A percentile compares a stretch with the other conserved stretches of the same genome.
phyloP scores from a whole-genome alignment of 805 yeast species.

The Ogataea ramenticola region DNA sequence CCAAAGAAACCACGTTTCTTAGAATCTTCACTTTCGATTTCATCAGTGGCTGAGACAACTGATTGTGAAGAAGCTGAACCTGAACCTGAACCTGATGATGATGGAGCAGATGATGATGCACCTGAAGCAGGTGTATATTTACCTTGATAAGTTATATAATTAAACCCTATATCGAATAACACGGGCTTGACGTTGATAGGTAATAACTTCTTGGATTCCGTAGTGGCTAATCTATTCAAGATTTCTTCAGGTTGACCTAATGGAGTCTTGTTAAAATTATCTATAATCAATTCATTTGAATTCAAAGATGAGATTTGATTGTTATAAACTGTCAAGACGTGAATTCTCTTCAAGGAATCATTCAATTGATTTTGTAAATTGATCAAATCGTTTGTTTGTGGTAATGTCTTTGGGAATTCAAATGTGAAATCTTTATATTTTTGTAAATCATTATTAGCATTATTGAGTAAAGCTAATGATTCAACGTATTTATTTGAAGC shows the following conservation, averaged over 20 bases:
- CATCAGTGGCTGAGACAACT: too few species aligned
- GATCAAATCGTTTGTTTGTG: constrained; percentile 28
- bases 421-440: constrained; percentile 10
- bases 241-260: constrained; percentile 20
- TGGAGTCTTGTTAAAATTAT: constrained; percentile 23
- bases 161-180: constrained; percentile 83
- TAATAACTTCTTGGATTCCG: constrained; percentile 30
- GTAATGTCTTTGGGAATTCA: constrained; percentile 35
- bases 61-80: too few species aligned
- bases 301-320: constrained; percentile 14
- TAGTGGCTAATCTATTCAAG: constrained; percentile 23
- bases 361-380: constrained; percentile 16
- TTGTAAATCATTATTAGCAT: constrained; percentile 17
- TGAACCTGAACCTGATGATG: constrained; percentile 6
- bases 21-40: constrained; percentile 9
- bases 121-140: constrained; percentile 7
- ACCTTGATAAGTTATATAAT: constrained; percentile 58
- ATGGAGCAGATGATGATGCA: constrained; percentile 2
- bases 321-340: constrained; percentile 42
- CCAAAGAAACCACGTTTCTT: constrained; percentile 67
- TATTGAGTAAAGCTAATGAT: constrained; percentile 37
- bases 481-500: constrained; percentile 33
- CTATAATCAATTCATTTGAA: constrained; percentile 19
- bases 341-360: constrained; percentile 23
- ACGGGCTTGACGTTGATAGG: constrained; percentile 83